Evolutionary conservation across 192 early-diverging fungal species (phyloP), one percentile per base, ranked within the genome.

Genomic region (Entophlyctis luteolus): DNA sequence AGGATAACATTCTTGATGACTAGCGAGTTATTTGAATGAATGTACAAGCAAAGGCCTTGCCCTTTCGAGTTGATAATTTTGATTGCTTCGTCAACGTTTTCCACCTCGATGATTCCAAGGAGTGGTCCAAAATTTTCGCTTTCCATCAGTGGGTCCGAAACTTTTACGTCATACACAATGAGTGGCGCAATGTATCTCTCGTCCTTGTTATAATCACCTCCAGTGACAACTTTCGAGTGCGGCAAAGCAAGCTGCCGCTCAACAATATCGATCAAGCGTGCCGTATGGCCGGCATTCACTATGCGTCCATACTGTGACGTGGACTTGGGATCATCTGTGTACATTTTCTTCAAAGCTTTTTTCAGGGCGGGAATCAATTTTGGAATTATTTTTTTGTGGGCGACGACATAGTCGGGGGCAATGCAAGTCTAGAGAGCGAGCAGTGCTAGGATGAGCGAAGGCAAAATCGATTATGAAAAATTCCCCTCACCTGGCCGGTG

Each of bases 111-210:
- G 55, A 98, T 81, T 18, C 93, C 92, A 52, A 98, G 72, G 32
- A 96, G 72, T 1, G 96, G 96, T 25, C 93, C 96, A 83, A 98
- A 96, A 37, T 96, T 71, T 74, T 98, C 95, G 31, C 86, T 85
- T 22, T 78, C 50, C 93, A 96, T 93, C 55, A 77, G n/a, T 8
- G 78, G 69, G 55, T 80, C 70, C 10, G 81, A 67, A 1, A 67
- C 47, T 2, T 58, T 67, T 22, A 96, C 91, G 29, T 88, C 81
- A 12, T 84, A 73, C 18, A 98, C 68, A 27, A 96, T 68, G 16
- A 89, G 91, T 1, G 91, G 92, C 22, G 86, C 83, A 55, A 98
- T 83, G 76, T 81, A 98, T 10, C 79, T 76, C 46, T 89, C 86
- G 18, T 70, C 55, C 25, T 78, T 72, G 55, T 91, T 85, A 32